phyloP scores from a whole-genome alignment of 352 stramenopile species.

The Globisporangium parvum region DNA sequence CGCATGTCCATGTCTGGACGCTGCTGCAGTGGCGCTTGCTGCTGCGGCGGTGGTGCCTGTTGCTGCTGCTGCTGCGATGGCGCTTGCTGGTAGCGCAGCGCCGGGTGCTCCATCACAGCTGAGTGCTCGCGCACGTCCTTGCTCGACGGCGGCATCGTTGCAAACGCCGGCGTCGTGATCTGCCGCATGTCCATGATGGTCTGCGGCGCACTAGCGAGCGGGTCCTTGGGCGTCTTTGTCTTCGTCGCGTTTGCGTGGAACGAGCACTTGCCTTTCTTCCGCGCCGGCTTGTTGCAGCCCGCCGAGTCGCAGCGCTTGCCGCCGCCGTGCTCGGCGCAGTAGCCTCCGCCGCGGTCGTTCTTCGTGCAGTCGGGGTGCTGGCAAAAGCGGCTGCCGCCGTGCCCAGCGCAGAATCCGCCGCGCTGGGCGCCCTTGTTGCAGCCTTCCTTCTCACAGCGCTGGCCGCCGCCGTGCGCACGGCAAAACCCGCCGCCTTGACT shows the following conservation, averaged over 20 bases:
- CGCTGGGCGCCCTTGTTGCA: slow-evolving; percentile 83
- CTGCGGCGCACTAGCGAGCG: slow-evolving; percentile 26
- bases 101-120: slow-evolving; percentile 29
- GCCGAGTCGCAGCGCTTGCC: slow-evolving; percentile 75
- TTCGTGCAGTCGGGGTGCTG: slow-evolving; percentile 84
- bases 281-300: slow-evolving; percentile 74
- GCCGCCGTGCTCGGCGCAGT: slow-evolving; percentile 81
- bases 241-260: slow-evolving; percentile 78
- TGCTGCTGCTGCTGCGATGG: neutral
- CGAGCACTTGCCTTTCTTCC: slow-evolving; percentile 86
- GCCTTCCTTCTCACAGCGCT: slow-evolving; percentile 76
- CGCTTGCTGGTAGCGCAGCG: slow-evolving; percentile 32
- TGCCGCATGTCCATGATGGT: slow-evolving; percentile 83
- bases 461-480: slow-evolving; percentile 73
- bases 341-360: slow-evolving; percentile 81
- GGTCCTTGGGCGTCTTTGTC: slow-evolving; percentile 55
- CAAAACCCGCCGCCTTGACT: slow-evolving; percentile 81
- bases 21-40: slow-evolving; percentile 1
- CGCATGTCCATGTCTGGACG: slow-evolving; percentile 67
- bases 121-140: slow-evolving; percentile 37
- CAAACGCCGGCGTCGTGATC: slow-evolving; percentile 57
- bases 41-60: neutral
- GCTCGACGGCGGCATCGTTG: slow-evolving; percentile 9
- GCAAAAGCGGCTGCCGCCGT: slow-evolving; percentile 80
- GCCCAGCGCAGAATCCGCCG: slow-evolving; percentile 70